A percentile compares a stretch with the other conserved stretches of the same genome.
These are phyloP conservation scores for Hirschioporus abietinus DNA, from an alignment of 768 basidiomycete species.

Conservation along the genomic window DNA sequence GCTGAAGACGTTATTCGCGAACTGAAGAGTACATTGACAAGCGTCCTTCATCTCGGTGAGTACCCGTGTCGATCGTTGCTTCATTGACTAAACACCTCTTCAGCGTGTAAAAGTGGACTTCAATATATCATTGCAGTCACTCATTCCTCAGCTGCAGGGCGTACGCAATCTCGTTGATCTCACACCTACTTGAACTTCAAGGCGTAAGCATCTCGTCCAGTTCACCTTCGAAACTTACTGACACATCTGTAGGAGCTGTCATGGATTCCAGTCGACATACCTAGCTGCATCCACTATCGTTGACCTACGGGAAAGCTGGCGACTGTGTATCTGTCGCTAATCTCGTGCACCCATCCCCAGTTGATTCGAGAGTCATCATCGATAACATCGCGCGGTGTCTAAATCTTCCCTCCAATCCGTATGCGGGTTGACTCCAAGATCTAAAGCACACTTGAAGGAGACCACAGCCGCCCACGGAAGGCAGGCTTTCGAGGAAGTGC, in stretches of 20 bases:
- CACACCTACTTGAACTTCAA: constrained; percentile 13
- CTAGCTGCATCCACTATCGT: constrained; percentile 19
- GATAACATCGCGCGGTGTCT: constrained; percentile 13
- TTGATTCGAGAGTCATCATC: constrained; percentile 15
- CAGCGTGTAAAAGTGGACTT: constrained; percentile 19
- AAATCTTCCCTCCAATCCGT: constrained; percentile 21
- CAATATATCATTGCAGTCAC: constrained; percentile 14
- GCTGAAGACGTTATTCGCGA: constrained; percentile 11
- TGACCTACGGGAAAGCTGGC: constrained; percentile 19
- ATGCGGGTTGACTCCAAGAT: constrained; percentile 19
- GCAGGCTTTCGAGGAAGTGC: background rate
- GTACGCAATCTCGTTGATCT: constrained; percentile 17
- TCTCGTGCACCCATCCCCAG: constrained; percentile 21
- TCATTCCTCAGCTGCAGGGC: constrained; percentile 12
- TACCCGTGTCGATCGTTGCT: background rate
- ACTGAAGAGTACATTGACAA: background rate
- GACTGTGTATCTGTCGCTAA: constrained; percentile 12
- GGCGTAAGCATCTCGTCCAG: constrained; percentile 1
- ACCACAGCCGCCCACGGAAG: background rate
- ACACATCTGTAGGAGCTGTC: constrained; percentile 14
- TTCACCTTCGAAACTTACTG: background rate
- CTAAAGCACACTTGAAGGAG: background rate
- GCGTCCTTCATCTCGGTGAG: background rate
- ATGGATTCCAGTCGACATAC: constrained; percentile 22
- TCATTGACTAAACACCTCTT: constrained; percentile 3